Evolutionary conservation across 2,329 filamentous ascomycete genomes (phyloP).

Genomic region (Zasmidium angulare): DNA sequence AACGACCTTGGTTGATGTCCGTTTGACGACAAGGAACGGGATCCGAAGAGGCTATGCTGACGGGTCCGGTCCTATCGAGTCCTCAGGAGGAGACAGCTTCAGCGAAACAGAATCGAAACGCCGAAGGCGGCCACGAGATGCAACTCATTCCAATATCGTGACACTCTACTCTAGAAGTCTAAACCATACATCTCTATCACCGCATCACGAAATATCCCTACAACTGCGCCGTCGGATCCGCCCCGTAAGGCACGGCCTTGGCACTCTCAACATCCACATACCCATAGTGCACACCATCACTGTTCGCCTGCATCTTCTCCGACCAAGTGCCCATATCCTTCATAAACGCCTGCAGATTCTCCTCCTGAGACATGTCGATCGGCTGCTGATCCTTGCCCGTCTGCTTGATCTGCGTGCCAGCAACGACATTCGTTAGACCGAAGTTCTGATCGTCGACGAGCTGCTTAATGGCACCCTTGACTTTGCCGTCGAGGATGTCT

Average conservation of each 20-base stretch:
- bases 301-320: constrained; percentile 24
- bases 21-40: too few relatives aligned
- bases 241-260: constrained; percentile 40
- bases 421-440: constrained; percentile 46
- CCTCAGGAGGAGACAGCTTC: too few relatives aligned
- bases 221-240: constrained; percentile 10
- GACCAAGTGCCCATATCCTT: constrained; percentile 50
- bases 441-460: constrained; percentile 47
- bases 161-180: constrained; percentile 1
- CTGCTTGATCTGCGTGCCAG: constrained; percentile 54
- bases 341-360: constrained; percentile 50
- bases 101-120: not conserved
- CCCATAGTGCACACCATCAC: constrained; percentile 22
- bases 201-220: constrained; percentile 1
- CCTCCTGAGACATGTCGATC: constrained; percentile 51
- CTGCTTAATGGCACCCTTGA: constrained; percentile 50
- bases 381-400: constrained; percentile 55
- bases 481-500: constrained; percentile 48
- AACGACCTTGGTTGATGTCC: too few relatives aligned
- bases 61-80: too few relatives aligned
- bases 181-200: not conserved
- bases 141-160: not conserved
- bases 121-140: not conserved
- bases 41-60: too few relatives aligned
- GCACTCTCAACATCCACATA: constrained; percentile 43